A percentile compares a stretch with the other conserved stretches of the same genome.
phyloP scores from a whole-genome alignment of 1,139 yeast genomes.

The Pichia sp. region DNA sequence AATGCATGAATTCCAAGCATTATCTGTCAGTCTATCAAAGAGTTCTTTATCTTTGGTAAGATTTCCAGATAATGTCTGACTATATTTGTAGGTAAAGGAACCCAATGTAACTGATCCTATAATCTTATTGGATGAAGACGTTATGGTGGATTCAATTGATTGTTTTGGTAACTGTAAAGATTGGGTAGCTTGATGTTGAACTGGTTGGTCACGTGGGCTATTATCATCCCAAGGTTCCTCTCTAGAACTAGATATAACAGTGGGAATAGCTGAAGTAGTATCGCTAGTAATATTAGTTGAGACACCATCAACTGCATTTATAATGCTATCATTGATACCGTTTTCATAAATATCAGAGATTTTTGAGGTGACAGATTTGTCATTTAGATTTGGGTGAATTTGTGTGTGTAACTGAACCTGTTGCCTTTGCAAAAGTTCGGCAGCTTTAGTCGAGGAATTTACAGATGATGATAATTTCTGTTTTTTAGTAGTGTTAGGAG shows the following conservation, averaged over 20 bases:
- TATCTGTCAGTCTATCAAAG: slow-evolving; percentile 11
- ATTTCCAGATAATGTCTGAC: slow-evolving; percentile 12
- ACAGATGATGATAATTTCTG: slow-evolving; percentile 1
- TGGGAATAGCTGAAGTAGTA: not conserved
- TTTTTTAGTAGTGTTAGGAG: not conserved
- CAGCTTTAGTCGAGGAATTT: not conserved
- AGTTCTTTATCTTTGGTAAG: slow-evolving; percentile 9
- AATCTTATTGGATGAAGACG: slow-evolving; percentile 2
- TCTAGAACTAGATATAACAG: not conserved
- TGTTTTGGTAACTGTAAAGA: not conserved
- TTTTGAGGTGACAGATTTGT: slow-evolving; percentile 4
- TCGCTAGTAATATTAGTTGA: not conserved
- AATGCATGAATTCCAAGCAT: slow-evolving; percentile 14
- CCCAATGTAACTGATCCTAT: slow-evolving; percentile 10
- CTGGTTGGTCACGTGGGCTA: not conserved
- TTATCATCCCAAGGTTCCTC: slow-evolving; percentile 3
- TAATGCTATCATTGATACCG: not conserved
- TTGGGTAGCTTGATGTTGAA: not conserved
- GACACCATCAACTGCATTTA: not conserved
- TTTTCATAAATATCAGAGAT: slow-evolving; percentile 10
- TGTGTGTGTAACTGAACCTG: slow-evolving; percentile 9
- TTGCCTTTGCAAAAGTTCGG: slow-evolving; percentile 9
- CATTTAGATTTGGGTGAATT: slow-evolving; percentile 7
- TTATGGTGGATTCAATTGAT: not conserved
- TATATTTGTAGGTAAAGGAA: slow-evolving; percentile 12